Percentiles rank a stretch among this genome's conserved stretches.
Conservation (phyloP, 805 yeast species). For the Pichia californica region DNA sequence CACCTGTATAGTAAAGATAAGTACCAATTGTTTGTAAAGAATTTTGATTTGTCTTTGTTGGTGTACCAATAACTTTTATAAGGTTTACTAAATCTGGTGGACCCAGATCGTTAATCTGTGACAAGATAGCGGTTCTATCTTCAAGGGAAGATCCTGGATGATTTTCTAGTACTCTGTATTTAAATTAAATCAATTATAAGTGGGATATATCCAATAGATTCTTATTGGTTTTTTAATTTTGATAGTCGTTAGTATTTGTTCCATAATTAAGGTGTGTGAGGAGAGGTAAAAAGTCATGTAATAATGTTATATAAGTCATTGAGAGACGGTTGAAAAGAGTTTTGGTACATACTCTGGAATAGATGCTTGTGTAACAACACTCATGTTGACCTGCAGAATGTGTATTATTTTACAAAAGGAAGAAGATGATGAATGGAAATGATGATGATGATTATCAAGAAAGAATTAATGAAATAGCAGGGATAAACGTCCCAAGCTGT, state of each 20-base stretch:
- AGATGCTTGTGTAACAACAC: conserved; percentile 47
- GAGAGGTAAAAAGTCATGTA: too few species aligned
- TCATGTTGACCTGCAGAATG: too few species aligned
- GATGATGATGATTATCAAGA: too few species aligned
- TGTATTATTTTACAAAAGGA: too few species aligned
- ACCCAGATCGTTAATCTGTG: conserved; percentile 59
- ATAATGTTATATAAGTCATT: too few species aligned
- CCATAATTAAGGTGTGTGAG: too few species aligned
- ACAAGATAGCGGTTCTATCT: conserved; percentile 57
- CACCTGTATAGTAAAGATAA: conserved; percentile 66
- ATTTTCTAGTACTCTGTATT: conserved; percentile 44
- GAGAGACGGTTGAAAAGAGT: too few species aligned
- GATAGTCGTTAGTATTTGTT: neutral
- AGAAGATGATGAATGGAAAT: too few species aligned
- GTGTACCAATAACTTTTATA: conserved; percentile 29
- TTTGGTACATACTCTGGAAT: conserved; percentile 59
- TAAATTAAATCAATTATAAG: too few species aligned
- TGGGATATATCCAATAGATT: too few species aligned
- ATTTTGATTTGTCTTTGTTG: conserved; percentile 28
- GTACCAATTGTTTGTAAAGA: conserved; percentile 47
- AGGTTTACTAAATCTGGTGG: conserved; percentile 61
- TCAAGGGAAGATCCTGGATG: conserved; percentile 46
- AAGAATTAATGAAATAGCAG: too few species aligned
- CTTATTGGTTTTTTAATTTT: neutral
- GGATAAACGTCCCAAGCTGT: too few species aligned